Evolutionary conservation across 148 eudicot genomes (phyloP), one percentile per base, ranked within the genome.

Genomic region (Fagopyrum homotropicum): DNA sequence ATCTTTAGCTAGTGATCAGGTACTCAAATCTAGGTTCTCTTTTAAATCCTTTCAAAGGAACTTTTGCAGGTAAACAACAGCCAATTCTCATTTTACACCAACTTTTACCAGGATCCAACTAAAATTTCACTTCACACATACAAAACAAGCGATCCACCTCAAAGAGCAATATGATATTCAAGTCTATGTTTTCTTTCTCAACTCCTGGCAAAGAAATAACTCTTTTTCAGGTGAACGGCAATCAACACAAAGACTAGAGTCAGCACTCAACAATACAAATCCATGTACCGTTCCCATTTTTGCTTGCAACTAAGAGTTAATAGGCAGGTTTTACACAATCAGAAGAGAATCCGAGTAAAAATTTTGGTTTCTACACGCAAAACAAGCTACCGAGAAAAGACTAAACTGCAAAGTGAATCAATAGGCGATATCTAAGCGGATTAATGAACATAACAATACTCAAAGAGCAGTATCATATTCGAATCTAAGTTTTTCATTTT

Each of bases 391-490:
- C 17, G 7, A 46, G 50, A 16, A 59, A 59, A 40, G 70, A 66
- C 14, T 17, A 66, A 5, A 35, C 40, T 35, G 1, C 40, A 35
- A 35, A 35, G 40, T 35, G 40, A 35, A 35, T 2, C 40, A 35
- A 35, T 35, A 35, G 7, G 22, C 40, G 55, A 35, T 77, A 86
- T 86, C 86, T 81, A 30, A 87, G 82, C 77, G 87, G 78, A 35
- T 35, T 35, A 35, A 35, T 35, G 40, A 35, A 1, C 40, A 35
- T 35, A 35, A 35, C 40, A 1, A 35, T 35, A 35, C 40, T 35
- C 40, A 35, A 35, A 35, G 40, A 35, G 40, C 40, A 35, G 40
- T 35, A 35, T 35, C 40, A 2, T 35, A 35, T 35, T 35, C 3
- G 40, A 35, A 35, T 35, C 40, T 35, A 35, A 35, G 40, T 2